Conservation (phyloP, 495 filamentous ascomycete genomes). For the Alectoria sarmentosa region DNA sequence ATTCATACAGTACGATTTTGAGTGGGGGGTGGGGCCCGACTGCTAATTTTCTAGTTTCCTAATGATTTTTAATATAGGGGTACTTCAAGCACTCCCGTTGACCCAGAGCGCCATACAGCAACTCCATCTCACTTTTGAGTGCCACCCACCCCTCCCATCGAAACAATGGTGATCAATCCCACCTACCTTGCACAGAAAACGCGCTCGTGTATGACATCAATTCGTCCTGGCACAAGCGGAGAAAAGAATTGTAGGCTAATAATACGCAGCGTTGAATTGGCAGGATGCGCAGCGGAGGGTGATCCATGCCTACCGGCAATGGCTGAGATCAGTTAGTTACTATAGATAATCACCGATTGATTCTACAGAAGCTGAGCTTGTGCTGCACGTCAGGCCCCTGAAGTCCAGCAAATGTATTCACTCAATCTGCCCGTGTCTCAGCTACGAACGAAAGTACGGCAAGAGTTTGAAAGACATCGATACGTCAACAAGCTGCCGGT, state of each 20-base stretch:
- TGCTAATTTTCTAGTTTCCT: too few species aligned
- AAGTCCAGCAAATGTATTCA: slow-evolving; percentile 94
- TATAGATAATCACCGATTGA: not conserved
- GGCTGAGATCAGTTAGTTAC: slow-evolving; percentile 70
- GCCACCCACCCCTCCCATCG: not conserved
- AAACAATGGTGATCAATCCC: slow-evolving; percentile 73
- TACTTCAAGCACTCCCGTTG: too few species aligned
- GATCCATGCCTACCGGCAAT: slow-evolving; percentile 80
- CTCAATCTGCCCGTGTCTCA: slow-evolving; percentile 79
- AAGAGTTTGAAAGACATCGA: slow-evolving; percentile 95
- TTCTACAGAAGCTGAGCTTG: slow-evolving; percentile 1
- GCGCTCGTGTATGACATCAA: slow-evolving; percentile 67
- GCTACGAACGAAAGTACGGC: slow-evolving; percentile 88
- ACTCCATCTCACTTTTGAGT: not conserved
- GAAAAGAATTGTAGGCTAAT: slow-evolving; percentile 16
- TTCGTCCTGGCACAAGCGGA: slow-evolving; percentile 1
- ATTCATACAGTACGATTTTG: too few species aligned
- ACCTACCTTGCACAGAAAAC: slow-evolving; percentile 88
- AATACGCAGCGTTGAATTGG: slow-evolving; percentile 70
- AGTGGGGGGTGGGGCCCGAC: too few species aligned
- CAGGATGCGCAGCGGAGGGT: slow-evolving; percentile 75
- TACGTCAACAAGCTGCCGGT: slow-evolving; percentile 82
- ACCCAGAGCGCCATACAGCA: too few species aligned
- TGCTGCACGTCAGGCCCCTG: slow-evolving; percentile 61
- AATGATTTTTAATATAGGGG: too few species aligned